Base-by-base conservation (phyloP, 805 yeast species). In the Saturnispora besseyi region DNA sequence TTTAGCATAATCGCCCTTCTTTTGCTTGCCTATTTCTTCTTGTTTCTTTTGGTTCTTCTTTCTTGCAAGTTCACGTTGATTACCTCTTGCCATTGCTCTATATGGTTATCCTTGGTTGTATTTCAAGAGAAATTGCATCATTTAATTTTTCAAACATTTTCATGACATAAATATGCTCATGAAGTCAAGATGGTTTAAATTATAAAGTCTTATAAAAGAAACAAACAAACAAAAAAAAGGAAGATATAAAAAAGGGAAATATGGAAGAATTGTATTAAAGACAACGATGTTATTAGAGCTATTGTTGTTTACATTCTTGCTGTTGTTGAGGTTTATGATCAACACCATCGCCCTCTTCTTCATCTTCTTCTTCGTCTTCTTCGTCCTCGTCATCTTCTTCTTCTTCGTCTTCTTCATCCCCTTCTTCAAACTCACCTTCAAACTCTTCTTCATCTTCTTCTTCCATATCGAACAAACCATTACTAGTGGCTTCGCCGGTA, bases 21-120 rank as follows among this genome's bases (percentile, higher is more conserved):
- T 79, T 71, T 87, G 86, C 53, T 65, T 65, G 70, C 84, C 84
- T 53, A 76, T 74, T 42, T 78, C 83, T 55, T 79, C 82, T 60
- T 77, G 82, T 68, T 91, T 91, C 73, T 91, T 93, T 65, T 71
- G 65, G 68, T 87, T 87, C 71, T 87, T 91, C 53, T 82, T 87
- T 64, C 99, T 78, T 31, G 97, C 97, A 59, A 86, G 76, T 38
- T 91, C 99, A 67, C 99, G 79, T 70, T 93, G 98, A 67, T 91
- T 93, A 31, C 99, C 99, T 73, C 99, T 79, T 48, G 96, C 83
- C 97, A 91, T 90, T 18, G 21, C 10, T 21, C 12, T 8, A 36
- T 18, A 21, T 15, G 15, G 18, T 32, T 18, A 15, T 18, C 1
- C 5, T 36, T 7, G 18, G 21, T 34, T 34, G 38, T 8, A 18